phyloP scores from a whole-genome alignment of 2,329 filamentous ascomycete genomes.

The Aspergillus neotritici region DNA sequence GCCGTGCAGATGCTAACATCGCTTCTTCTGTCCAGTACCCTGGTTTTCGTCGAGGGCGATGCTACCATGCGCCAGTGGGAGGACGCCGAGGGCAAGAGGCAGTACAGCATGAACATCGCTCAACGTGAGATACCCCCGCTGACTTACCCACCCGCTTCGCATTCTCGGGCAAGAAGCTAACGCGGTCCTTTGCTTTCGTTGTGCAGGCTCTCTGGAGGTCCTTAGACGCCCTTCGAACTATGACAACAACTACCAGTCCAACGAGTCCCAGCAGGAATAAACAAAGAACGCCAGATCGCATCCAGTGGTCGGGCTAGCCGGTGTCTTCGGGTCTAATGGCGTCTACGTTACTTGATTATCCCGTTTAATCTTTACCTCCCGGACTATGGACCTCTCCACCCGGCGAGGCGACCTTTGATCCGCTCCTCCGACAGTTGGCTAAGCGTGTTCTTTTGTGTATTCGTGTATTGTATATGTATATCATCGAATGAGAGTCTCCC shows the following conservation, averaged over 20 bases:
- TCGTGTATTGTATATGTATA: slow-evolving; percentile 24
- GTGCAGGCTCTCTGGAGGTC: slow-evolving; percentile 29
- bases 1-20: slow-evolving; percentile 8
- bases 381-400: too few relatives aligned
- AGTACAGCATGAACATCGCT: slow-evolving; percentile 60
- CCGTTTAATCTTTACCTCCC: too few relatives aligned
- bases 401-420: too few relatives aligned
- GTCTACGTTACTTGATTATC: neutral
- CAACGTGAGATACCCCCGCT: slow-evolving; percentile 60
- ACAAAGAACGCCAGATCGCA: neutral
- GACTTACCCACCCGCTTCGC: neutral
- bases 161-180: slow-evolving; percentile 1
- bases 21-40: slow-evolving; percentile 50
- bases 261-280: slow-evolving; percentile 11
- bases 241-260: slow-evolving; percentile 5
- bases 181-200: neutral
- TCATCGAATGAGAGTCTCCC: slow-evolving; percentile 17
- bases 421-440: neutral
- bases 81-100: slow-evolving; percentile 63
- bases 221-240: slow-evolving; percentile 25
- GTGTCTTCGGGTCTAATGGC: neutral
- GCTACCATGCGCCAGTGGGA: slow-evolving; percentile 63
- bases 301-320: neutral
- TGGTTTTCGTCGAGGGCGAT: slow-evolving; percentile 80
- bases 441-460: slow-evolving; percentile 14